Evolutionary conservation across 2,329 filamentous ascomycete genomes (phyloP), one percentile per base, ranked within the genome.

Genomic region (Lomentospora prolificans): DNA sequence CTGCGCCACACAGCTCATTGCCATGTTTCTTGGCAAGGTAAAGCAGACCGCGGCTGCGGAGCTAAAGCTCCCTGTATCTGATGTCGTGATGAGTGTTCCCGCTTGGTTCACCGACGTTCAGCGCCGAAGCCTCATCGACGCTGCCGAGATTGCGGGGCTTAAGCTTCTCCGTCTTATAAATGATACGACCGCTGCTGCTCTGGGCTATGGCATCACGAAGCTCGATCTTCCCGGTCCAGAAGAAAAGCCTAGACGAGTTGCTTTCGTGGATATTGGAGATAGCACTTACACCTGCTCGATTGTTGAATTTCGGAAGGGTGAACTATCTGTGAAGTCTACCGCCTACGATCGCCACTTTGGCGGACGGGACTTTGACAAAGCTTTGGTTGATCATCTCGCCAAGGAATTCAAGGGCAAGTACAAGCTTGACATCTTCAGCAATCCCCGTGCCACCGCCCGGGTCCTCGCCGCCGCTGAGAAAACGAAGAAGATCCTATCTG

Each of bases 181-280:
- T 76, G 94, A 97, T 75, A 96, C 90, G 63, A 97, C 94, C 53
- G 94, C 94, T 58, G 90, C 91, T 61, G 94, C 94, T 60, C 85
- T 99, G 50, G 94, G 94, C 62, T 99, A 90, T 72, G 94, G 94
- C 70, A 97, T 99, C 77, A 96, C 94, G 66, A 97, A 99, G 80
- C 80, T 91, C 59, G 94, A 99, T 71, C 84, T 99, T 31, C 94
- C 91, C 57, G 76, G 77, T 27, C 80, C 86, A 44, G 94, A 97
- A 66, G 91, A 97, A 83, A 90, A 90, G 78, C 91, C 94, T 59
- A 85, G 88, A 67, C 84, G 92, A 57, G 90, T 97, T 56, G 85
- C 82, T 63, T 96, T 99, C 66, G 75, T 99, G 73, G 94, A 99
- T 72, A 88, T 99, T 63, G 94, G 94, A 62, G 87, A 97, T 82